These are phyloP conservation scores for Gossypium schwendimanii DNA, from an alignment of 441 rosid species.

Conservation along the genomic window DNA sequence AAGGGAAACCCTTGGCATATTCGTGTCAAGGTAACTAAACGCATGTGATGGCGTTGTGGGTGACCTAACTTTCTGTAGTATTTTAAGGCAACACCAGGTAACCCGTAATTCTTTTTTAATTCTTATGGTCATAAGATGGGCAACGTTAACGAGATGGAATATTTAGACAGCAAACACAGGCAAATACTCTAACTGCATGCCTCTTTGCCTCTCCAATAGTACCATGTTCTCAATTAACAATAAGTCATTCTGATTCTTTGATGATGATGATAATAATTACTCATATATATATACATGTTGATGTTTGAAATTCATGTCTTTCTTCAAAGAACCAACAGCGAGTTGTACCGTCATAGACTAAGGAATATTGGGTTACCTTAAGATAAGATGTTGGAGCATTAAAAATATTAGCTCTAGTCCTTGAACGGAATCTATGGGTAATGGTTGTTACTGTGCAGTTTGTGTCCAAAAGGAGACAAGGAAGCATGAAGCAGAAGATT, in stretches of 20 bases:
- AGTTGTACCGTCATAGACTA: neutral
- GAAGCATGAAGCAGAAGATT: constrained; percentile 3
- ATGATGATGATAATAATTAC: neutral
- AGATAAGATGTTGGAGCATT: neutral
- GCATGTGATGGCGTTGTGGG: constrained; percentile 36
- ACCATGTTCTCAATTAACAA: neutral
- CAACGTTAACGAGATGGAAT: constrained; percentile 11
- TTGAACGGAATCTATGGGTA: constrained; percentile 9
- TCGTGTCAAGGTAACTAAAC: constrained; percentile 4
- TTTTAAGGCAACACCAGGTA: constrained; percentile 27
- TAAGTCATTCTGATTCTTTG: neutral
- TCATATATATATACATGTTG: neutral
- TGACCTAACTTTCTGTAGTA: constrained; percentile 15
- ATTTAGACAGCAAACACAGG: constrained; percentile 1
- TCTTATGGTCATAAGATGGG: constrained; percentile 14
- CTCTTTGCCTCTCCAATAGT: constrained; percentile 25
- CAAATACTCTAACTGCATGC: constrained; percentile 11
- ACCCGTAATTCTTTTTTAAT: constrained; percentile 9
- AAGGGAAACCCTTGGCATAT: constrained; percentile 5
- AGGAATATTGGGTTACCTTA: neutral
- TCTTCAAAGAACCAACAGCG: constrained; percentile 17
- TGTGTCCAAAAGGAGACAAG: constrained; percentile 19
- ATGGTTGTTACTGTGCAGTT: constrained; percentile 2
- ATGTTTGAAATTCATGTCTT: constrained; percentile 10
- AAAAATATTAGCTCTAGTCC: neutral